Evolutionary conservation across 257 asterid genomes (phyloP).

Genomic region (Nicotiana obtusifolia): DNA sequence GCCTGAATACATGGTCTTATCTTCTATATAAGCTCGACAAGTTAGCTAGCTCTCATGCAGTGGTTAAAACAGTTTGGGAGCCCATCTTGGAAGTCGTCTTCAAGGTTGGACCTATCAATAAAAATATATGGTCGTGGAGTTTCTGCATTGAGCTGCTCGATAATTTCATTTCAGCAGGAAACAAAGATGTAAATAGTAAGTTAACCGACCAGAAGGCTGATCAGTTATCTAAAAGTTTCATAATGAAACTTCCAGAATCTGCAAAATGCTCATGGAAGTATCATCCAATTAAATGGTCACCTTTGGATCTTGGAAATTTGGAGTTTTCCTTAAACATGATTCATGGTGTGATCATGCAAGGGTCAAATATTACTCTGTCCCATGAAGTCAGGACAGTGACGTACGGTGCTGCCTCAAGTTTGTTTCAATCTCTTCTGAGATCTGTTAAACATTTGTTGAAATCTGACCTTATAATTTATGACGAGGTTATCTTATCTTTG

Average conservation of each 20-base stretch:
- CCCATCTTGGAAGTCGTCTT: conserved; percentile 58
- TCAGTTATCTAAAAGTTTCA: conserved; percentile 18
- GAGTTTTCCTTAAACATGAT: conserved; percentile 55
- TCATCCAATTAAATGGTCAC: conserved; percentile 49
- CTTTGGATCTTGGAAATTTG: conserved; percentile 55
- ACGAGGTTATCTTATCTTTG: conserved; percentile 51
- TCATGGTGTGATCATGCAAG: conserved; percentile 37
- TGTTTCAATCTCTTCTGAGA: conserved; percentile 58
- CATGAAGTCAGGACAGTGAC: conserved; percentile 35
- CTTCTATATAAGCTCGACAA: conserved; percentile 63
- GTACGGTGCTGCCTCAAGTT: conserved; percentile 40
- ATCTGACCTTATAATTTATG: conserved; percentile 38
- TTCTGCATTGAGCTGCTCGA: conserved; percentile 61
- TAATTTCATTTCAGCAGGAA: conserved; percentile 40
- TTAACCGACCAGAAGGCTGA: conserved; percentile 24
- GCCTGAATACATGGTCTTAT: conserved; percentile 84
- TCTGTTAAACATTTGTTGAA: conserved; percentile 40
- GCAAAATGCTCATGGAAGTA: conserved; percentile 42
- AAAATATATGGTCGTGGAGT: conserved; percentile 49
- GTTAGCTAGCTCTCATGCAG: conserved; percentile 36
- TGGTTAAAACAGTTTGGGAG: conserved; percentile 52
- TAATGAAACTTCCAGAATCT: conserved; percentile 22
- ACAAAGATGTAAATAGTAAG: conserved; percentile 21
- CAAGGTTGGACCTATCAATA: conserved; percentile 46
- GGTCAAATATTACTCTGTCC: conserved; percentile 27